Evolutionary conservation across 352 stramenopile genomes (phyloP), one percentile per base, ranked within the genome.

Genomic region (Pythium periplocum): DNA sequence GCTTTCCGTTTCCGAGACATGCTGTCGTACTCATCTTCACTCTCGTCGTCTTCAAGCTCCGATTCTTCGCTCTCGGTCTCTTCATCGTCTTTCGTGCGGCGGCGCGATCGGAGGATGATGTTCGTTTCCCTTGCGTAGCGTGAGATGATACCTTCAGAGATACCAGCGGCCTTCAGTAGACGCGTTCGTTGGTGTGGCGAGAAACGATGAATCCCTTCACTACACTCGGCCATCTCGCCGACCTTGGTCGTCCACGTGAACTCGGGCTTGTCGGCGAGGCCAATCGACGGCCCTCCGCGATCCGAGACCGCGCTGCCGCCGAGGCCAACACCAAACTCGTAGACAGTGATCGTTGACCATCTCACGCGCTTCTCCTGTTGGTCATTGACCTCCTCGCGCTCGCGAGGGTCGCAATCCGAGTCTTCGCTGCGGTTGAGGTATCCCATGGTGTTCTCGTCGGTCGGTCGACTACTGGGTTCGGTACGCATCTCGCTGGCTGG

Each of bases 211-310:
- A 77, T 64, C 34, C 70, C 70, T 40, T 78, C 69, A 49, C 69
- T 78, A 30, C 60, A 51, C 57, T 75, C 64, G 32, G 69, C 69
- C 69, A 78, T 78, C 42, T 78, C 69, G 37, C 69, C 69, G 33
- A 78, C 69, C 39, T 73, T 75, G 42, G 69, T 78, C 43, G 45
- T 66, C 69, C 69, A 78, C 33, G 70, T 77, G 54, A 77, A 77
- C 65, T 79, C 70, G 1, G 67, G 70, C 32, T 64, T 61, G 46
- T 72, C 67, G 0, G 61, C 55, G 42, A 79, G 61, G 0, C 70
- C 70, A 36, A 79, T 77, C 32, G 70, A 68, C 36, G 70, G 67
- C 12, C 70, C 70, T 11, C 68, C 70, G 12, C 66, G 68, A 37
- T 64, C 64, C 17, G 70, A 66, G 41, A 79, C 62, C 10, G 67